phyloP scores from a whole-genome alignment of 2,329 filamentous ascomycete species.

The Ceratocystis huliohia region DNA sequence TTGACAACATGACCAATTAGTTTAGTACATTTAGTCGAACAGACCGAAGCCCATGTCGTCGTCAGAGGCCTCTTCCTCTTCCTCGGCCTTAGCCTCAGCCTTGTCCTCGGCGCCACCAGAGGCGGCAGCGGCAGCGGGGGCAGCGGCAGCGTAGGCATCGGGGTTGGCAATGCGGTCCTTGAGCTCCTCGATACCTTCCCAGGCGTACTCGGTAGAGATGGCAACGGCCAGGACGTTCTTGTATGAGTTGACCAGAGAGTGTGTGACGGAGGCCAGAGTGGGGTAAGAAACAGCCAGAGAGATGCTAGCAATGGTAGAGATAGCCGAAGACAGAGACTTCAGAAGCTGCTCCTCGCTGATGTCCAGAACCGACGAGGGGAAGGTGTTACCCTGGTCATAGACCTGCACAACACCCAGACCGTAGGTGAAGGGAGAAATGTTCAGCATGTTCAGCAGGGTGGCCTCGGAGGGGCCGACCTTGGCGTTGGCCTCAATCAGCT shows the following conservation, averaged over 20 bases:
- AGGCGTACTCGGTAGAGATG: constrained; percentile 79
- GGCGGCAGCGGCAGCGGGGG: constrained; percentile 52
- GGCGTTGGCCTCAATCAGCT: constrained; percentile 82
- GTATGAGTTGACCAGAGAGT: constrained; percentile 95
- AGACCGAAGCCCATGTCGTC: constrained; percentile 46
- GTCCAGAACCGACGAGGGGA: constrained; percentile 75
- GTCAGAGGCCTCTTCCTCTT: constrained; percentile 50
- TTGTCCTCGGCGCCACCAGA: constrained; percentile 38
- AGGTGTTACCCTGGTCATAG: constrained; percentile 94
- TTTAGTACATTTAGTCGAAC: constrained; percentile 46
- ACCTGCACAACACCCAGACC: constrained; percentile 94
- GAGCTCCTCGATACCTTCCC: constrained; percentile 91
- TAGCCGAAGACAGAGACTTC: constrained; percentile 63
- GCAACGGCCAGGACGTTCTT: constrained; percentile 92
- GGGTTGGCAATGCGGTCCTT: constrained; percentile 99
- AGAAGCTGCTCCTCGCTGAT: constrained; percentile 92
- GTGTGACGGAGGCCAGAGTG: constrained; percentile 87
- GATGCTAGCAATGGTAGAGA: constrained; percentile 76
- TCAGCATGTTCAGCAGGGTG: constrained; percentile 97
- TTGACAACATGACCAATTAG: constrained; percentile 52
- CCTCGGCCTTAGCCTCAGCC: constrained; percentile 52
- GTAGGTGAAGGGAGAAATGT: constrained; percentile 99
- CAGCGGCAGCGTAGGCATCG: constrained; percentile 80
- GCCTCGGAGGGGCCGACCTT: constrained; percentile 99
- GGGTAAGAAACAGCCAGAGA: constrained; percentile 92